These are phyloP conservation scores for Taphrina pruni DNA, from an alignment of 1,139 yeast genomes.

Conservation along the genomic window DNA sequence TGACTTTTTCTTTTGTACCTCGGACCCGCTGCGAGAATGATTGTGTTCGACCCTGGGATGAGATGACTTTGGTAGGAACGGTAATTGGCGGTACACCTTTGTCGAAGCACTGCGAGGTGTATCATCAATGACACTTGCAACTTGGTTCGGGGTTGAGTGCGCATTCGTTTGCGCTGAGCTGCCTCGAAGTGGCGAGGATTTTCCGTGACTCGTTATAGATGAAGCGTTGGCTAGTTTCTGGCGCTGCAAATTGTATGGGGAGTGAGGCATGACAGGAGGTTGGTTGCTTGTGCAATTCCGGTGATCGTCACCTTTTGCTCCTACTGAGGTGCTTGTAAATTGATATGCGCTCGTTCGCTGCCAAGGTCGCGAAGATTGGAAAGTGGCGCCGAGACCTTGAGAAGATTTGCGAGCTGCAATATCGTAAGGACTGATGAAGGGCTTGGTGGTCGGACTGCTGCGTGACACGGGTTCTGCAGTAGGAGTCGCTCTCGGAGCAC, in stretches of 20 bases:
- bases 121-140: background rate
- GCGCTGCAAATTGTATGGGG: background rate
- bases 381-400: background rate
- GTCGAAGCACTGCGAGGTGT: background rate
- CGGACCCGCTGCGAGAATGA: background rate
- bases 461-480: background rate
- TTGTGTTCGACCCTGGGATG: background rate
- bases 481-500: background rate
- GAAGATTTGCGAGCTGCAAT: conserved; percentile 18
- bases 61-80: background rate
- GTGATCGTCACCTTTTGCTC: background rate
- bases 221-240: background rate
- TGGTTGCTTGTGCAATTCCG: background rate
- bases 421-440: conserved; percentile 8
- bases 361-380: conserved; percentile 6
- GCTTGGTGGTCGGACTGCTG: background rate
- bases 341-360: conserved; percentile 2
- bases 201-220: background rate
- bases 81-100: background rate
- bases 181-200: background rate
- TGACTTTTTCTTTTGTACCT: background rate
- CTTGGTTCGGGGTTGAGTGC: background rate
- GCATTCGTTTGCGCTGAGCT: too few species aligned
- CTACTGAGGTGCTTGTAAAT: background rate
- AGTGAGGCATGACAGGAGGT: background rate